These are phyloP conservation scores for Rubia balearica DNA, from an alignment of 305 asterid genomes.

Conservation along the genomic window DNA sequence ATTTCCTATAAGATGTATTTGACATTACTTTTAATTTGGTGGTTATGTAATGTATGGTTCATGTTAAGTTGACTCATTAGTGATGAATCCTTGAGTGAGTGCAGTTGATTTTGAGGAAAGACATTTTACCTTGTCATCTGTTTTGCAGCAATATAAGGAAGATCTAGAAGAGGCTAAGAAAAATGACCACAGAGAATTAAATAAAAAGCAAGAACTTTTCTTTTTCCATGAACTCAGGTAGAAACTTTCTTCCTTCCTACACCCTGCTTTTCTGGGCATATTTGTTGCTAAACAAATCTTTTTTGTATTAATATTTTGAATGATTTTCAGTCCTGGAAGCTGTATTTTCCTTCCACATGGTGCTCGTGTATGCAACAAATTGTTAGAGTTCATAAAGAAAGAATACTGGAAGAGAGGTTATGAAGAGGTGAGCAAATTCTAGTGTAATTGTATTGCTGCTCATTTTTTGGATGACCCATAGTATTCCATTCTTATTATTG, in stretches of 20 bases:
- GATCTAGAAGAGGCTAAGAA: slow-evolving; percentile 93
- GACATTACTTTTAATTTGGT: too few species aligned
- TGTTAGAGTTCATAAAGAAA: slow-evolving; percentile 59
- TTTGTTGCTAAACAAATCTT: too few species aligned
- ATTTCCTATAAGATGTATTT: too few species aligned
- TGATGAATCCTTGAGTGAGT: slow-evolving; percentile 2
- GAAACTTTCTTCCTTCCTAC: too few species aligned
- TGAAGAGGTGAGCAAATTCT: slow-evolving; percentile 29
- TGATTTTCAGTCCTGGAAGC: slow-evolving; percentile 73
- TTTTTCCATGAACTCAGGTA: slow-evolving; percentile 59
- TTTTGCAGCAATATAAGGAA: slow-evolving; percentile 68
- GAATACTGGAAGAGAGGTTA: slow-evolving; percentile 54
- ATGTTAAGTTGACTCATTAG: background rate
- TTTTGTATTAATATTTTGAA: too few species aligned
- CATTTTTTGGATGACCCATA: background rate
- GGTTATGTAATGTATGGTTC: too few species aligned
- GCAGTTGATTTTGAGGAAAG: slow-evolving; percentile 6
- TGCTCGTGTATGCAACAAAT: slow-evolving; percentile 77
- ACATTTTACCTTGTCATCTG: slow-evolving; percentile 10
- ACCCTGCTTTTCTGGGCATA: too few species aligned
- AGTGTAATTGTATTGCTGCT: background rate
- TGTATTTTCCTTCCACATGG: slow-evolving; percentile 68
- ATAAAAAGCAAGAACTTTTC: slow-evolving; percentile 97
- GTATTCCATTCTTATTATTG: background rate
- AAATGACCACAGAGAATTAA: slow-evolving; percentile 90